These are phyloP conservation scores for Colletotrichum aenigma DNA, from an alignment of 2,329 filamentous ascomycete species.

Conservation along the genomic window DNA sequence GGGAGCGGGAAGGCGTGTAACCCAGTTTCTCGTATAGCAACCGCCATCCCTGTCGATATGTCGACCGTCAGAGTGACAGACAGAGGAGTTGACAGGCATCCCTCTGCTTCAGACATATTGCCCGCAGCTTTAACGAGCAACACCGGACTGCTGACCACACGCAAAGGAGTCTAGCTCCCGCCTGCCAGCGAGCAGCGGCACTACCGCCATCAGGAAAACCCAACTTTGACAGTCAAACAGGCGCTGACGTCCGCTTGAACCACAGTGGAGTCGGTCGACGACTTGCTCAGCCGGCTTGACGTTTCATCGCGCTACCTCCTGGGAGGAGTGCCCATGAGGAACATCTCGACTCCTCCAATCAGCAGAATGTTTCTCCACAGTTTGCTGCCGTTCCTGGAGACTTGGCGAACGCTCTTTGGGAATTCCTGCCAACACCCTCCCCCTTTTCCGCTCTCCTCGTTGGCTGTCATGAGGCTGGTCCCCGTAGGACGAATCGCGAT, in stretches of 20 bases:
- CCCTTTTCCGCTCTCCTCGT: neutral
- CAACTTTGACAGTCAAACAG: neutral
- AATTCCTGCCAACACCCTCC: neutral
- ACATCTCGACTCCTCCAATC: constrained; percentile 7
- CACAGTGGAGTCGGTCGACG: neutral
- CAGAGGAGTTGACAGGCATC: constrained; percentile 3
- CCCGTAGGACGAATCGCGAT: neutral
- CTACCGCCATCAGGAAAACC: neutral
- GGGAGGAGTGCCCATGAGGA: neutral
- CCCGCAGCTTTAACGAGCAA: neutral
- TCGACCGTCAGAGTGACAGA: neutral
- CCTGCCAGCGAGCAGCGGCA: neutral
- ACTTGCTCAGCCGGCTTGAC: neutral
- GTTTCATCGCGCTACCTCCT: constrained; percentile 14
- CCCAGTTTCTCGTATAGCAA: neutral
- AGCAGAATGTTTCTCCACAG: neutral
- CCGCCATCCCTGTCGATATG: neutral
- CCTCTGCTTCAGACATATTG: neutral
- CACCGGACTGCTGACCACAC: neutral
- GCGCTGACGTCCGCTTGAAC: neutral
- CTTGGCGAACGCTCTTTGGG: neutral
- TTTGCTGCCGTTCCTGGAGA: neutral
- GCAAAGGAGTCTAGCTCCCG: neutral
- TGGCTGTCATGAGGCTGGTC: neutral
- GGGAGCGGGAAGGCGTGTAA: neutral